Base-by-base conservation (phyloP, 225 moss, liverwort and hornwort species). In the Ulota crispa region DNA sequence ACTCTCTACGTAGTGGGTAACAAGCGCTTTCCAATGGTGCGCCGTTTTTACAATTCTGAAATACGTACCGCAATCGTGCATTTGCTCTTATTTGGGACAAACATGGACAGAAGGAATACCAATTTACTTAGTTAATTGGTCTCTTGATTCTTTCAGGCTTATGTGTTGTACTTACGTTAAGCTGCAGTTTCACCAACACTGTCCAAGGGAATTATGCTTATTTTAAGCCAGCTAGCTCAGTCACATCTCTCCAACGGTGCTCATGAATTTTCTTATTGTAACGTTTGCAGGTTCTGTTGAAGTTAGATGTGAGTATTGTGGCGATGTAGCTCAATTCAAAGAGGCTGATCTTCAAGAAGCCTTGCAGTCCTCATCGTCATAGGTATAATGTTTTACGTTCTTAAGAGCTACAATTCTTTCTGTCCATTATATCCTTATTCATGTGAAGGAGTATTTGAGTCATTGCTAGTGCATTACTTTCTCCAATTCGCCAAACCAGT, bases 271-370 rank as follows among this genome's bases (percentile, higher is more conserved):
- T 68, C 65, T 36, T 34, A 50, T 55, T 27, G 1, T 80, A 81
- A 23, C 39, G 10, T 76, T 20, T 89, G 82, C 92, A 99, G 98
- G 98, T 82, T 90, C 90, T 78, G 94, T 99, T 37, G 98, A 99
- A 87, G 96, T 99, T 19, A 92, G 90, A 83, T 99, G 98, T 66
- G 98, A 99, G 73, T 99, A 96, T 65, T 99, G 98, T 78, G 86
- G 92, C 30, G 96, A 99, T 68, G 92, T 94, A 39, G 92, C 93
- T 47, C 94, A 92, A 41, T 99, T 99, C 64, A 84, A 87, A 23
- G 94, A 99, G 86, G 82, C 88, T 70, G 98, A 96, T 56, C 91
- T 99, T 78, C 86, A 92, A 81, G 85, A 94, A 39, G 93, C 89
- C 85, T 85, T 99, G 81, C 93, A 92, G 77, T 89, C 50, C 50